A percentile compares a stretch with the other conserved stretches of the same genome.
phyloP scores from a whole-genome alignment of 306 rosid species.

The Dalbergia cultrata region DNA sequence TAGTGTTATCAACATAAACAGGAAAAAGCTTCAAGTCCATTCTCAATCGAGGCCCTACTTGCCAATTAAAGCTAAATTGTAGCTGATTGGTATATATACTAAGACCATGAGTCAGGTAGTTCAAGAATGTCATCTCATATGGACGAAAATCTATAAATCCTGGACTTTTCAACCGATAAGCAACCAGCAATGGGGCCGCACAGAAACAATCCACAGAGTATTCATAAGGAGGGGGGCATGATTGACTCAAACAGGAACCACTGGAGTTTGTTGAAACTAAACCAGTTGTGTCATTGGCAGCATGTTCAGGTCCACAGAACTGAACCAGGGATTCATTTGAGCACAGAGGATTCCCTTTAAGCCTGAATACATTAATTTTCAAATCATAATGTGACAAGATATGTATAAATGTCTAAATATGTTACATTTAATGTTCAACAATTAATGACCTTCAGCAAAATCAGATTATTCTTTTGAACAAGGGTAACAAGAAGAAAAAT shows the following conservation, averaged over 20 bases:
- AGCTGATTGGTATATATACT: constrained; percentile 58
- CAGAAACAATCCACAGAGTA: constrained; percentile 66
- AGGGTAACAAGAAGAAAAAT: constrained; percentile 24
- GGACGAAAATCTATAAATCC: constrained; percentile 75
- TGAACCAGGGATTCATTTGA: constrained; percentile 48
- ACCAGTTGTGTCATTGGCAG: constrained; percentile 30
- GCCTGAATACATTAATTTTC: constrained; percentile 67
- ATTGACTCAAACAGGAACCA: constrained; percentile 50
- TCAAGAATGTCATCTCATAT: constrained; percentile 50
- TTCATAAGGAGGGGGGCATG: constrained; percentile 78
- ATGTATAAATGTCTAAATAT: constrained; percentile 7
- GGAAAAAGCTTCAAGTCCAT: constrained; percentile 85
- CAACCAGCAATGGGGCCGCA: constrained; percentile 69
- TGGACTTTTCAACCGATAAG: constrained; percentile 92
- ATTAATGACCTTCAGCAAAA: constrained; percentile 30
- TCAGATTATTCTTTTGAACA: constrained; percentile 15
- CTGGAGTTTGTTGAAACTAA: constrained; percentile 39
- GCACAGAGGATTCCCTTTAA: constrained; percentile 88
- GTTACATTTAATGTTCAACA: constrained; percentile 27
- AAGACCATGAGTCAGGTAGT: constrained; percentile 63
- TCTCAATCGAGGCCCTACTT: constrained; percentile 77
- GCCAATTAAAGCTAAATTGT: constrained; percentile 62
- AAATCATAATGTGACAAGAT: neutral
- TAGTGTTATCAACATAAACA: constrained; percentile 32
- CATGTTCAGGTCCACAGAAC: constrained; percentile 64